Conservation (phyloP, 1,139 yeast species). For the Hanseniaspora gamundiae region DNA sequence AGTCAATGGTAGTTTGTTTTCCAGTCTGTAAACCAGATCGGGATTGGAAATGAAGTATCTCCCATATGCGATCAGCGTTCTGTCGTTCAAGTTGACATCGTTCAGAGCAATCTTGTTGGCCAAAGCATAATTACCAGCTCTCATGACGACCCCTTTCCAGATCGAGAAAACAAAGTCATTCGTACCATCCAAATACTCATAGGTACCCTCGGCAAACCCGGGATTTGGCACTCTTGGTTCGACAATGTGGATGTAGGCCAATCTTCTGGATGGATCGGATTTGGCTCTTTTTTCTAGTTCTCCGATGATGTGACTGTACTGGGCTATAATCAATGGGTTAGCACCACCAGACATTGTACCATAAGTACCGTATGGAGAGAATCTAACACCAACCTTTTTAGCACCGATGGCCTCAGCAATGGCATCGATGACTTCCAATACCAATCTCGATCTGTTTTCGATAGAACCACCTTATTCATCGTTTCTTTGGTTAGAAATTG, state of each 20-base stretch:
- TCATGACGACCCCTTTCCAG: slow-evolving; percentile 30
- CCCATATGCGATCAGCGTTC: slow-evolving; percentile 34
- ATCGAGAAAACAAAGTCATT: slow-evolving; percentile 20
- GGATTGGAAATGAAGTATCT: slow-evolving; percentile 38
- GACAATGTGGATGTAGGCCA: slow-evolving; percentile 39
- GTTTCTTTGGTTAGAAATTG: slow-evolving; percentile 41
- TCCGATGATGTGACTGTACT: slow-evolving; percentile 27
- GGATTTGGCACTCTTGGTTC: slow-evolving; percentile 29
- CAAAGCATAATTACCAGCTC: slow-evolving; percentile 29
- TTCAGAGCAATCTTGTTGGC: slow-evolving; percentile 14
- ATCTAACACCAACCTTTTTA: slow-evolving; percentile 39
- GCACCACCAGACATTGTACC: slow-evolving; percentile 28
- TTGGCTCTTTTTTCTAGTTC: slow-evolving; percentile 26
- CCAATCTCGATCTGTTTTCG: slow-evolving; percentile 51
- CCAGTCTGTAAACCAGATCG: slow-evolving; percentile 32
- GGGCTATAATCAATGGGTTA: slow-evolving; percentile 24
- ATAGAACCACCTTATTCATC: slow-evolving; percentile 59
- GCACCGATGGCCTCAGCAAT: slow-evolving; percentile 40
- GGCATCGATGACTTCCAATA: slow-evolving; percentile 45
- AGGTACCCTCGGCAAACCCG: slow-evolving; percentile 8
- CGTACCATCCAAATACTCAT: slow-evolving; percentile 17
- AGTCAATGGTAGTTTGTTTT: slow-evolving; percentile 22
- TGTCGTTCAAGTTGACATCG: slow-evolving; percentile 23
- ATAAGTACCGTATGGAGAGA: slow-evolving; percentile 41
- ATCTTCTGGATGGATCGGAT: slow-evolving; percentile 14